A percentile compares a stretch with the other conserved stretches of the same genome.
Evolutionary conservation across 805 yeast genomes (phyloP).

Genomic region (Lachancea thermotolerans): DNA sequence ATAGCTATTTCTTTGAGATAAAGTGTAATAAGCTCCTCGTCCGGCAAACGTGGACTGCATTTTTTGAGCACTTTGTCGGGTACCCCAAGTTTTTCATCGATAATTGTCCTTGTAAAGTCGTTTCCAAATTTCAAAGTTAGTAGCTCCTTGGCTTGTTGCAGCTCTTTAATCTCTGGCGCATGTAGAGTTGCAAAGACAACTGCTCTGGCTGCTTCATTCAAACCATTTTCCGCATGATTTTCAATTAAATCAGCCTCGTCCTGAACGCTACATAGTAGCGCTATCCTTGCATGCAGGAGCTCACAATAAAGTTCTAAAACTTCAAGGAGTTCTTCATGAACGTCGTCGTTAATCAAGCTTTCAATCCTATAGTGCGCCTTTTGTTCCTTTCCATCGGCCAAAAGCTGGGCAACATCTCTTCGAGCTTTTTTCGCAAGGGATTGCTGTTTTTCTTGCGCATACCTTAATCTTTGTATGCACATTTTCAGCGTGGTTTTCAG

Average conservation of each 20-base stretch:
- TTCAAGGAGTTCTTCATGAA: conserved; percentile 71
- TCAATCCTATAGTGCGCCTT: conserved; percentile 82
- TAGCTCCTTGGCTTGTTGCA: conserved; percentile 53
- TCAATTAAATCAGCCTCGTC: conserved; percentile 30
- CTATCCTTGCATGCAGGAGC: conserved; percentile 65
- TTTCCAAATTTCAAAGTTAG: conserved; percentile 57
- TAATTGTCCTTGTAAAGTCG: conserved; percentile 47
- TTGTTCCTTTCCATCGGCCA: conserved; percentile 64
- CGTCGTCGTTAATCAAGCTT: conserved; percentile 75
- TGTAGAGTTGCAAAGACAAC: conserved; percentile 63
- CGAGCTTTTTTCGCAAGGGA: conserved; percentile 73
- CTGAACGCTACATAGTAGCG: conserved; percentile 43
- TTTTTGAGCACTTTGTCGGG: conserved; percentile 62
- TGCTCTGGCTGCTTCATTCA: conserved; percentile 68
- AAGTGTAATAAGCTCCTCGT: conserved; percentile 53
- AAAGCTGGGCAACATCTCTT: conserved; percentile 60
- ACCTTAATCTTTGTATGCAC: conserved; percentile 63
- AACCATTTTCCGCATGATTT: conserved; percentile 35
- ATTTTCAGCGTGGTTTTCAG: conserved; percentile 41
- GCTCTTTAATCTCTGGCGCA: conserved; percentile 65
- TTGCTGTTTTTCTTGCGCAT: conserved; percentile 65
- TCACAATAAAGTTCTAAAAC: conserved; percentile 78
- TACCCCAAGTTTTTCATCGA: conserved; percentile 36
- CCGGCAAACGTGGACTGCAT: conserved; percentile 63
- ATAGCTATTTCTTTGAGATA: conserved; percentile 75